Evolutionary conservation across 208 protist genomes (phyloP), one percentile per base, ranked within the genome.

Genomic region (Trypanosoma vivax): DNA sequence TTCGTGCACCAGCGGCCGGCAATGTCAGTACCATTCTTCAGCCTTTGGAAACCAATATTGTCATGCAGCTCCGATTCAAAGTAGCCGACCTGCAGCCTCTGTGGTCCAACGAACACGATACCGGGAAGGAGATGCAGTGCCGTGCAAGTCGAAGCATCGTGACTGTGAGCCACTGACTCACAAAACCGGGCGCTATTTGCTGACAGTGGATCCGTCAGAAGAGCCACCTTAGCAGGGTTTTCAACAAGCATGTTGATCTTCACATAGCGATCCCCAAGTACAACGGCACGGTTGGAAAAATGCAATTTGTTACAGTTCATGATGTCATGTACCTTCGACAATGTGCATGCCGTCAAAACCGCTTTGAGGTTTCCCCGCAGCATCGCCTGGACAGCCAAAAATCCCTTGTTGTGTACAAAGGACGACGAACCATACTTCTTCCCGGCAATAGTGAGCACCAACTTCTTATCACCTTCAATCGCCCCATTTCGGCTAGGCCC

Each of bases 181-280:
- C 83, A 91, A 38, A 88, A 66, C 6, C 16, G 30, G 46, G 81
- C 76, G 29, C 65, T 31, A 1, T 70, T 53, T 6, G 79, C 60
- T 5, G 51, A 27, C 13, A 24, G 46, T 0, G 83, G 83, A 25
- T 69, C 59, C 18, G 35, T 68, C 57, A 91, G 73, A 24, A 91
- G 42, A 34, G 65, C 46, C 31, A 58, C 48, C 42, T 70, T 64
- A 5, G 51, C 83, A 3, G 63, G 61, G 42, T 82, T 84, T 27
- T 88, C 56, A 5, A 83, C 50, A 27, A 91, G 42, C 77, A 86
- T 91, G 67, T 88, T 78, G 28, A 91, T 46, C 11, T 79, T 73
- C 19, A 91, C 71, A 66, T 84, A 91, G 33, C 70, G 68, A 40
- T 86, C 69, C 9, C 65, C 61, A 7, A 91, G 41, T 16, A 85